A percentile compares a stretch with the other conserved stretches of the same genome.
Evolutionary conservation across 2,329 filamentous ascomycete genomes (phyloP).

Genomic region (Ceratocystis papillata): DNA sequence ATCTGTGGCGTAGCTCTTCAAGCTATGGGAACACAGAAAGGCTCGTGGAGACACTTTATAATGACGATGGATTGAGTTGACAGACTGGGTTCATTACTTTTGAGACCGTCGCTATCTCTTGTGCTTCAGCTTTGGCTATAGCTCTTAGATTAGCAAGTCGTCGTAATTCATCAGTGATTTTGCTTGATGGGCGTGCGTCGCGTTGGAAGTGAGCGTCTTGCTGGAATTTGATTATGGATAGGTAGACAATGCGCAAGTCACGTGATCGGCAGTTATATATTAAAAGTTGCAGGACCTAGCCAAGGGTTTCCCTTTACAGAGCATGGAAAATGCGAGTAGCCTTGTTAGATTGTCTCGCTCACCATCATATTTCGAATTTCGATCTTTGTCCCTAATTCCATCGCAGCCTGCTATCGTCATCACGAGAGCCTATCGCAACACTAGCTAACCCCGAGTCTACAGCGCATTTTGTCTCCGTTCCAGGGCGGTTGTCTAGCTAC

Average conservation of each 20-base stretch:
- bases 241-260: conserved; percentile 1
- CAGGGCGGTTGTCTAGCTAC: background rate
- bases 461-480: background rate
- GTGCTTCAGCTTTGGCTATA: background rate
- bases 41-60: background rate
- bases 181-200: conserved; percentile 4
- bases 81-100: background rate
- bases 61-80: background rate
- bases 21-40: background rate
- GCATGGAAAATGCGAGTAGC: too few species aligned
- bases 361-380: too few species aligned
- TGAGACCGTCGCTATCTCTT: background rate
- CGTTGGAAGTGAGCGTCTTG: background rate
- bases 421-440: background rate
- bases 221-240: background rate
- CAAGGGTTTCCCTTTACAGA: background rate
- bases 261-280: background rate
- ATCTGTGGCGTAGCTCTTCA: conserved; percentile 5
- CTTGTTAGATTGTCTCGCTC: too few species aligned
- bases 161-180: conserved; percentile 1
- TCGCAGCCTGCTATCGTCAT: background rate
- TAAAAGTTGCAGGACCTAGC: background rate
- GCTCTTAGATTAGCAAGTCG: background rate
- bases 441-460: background rate
- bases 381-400: too few species aligned